Conservation (phyloP, 495 filamentous ascomycete genomes). For the Halenospora varia region DNA sequence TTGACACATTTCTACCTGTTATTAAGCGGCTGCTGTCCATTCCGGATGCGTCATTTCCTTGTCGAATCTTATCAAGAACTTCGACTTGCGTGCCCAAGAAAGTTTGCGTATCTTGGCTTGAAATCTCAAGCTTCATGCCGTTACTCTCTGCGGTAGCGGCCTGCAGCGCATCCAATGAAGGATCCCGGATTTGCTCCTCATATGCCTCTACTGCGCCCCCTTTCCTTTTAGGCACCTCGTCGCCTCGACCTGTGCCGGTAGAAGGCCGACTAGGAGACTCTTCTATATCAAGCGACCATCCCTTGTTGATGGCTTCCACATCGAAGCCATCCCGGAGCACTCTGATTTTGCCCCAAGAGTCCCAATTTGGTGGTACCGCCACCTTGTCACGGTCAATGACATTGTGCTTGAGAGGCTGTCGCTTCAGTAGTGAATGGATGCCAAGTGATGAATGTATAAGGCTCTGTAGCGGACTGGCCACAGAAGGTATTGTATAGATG, state of each 20-base stretch:
- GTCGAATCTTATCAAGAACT: conserved; percentile 62
- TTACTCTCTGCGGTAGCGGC: conserved; percentile 42
- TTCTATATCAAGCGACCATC: conserved; percentile 80
- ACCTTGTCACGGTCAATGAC: conserved; percentile 96
- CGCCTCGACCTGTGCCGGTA: conserved; percentile 10
- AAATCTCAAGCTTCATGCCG: conserved; percentile 59
- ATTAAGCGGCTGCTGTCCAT: conserved; percentile 28
- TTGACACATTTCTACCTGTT: conserved; percentile 8
- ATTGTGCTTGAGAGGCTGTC: conserved; percentile 84
- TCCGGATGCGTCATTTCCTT: conserved; percentile 31
- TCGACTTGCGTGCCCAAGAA: conserved; percentile 75
- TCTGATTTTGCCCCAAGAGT: conserved; percentile 96
- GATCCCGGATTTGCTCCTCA: conserved; percentile 74
- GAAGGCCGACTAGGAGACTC: conserved; percentile 31
- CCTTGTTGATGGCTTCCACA: conserved; percentile 77
- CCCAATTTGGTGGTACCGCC: conserved; percentile 92
- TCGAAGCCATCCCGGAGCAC: conserved; percentile 93
- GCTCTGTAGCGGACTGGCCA: conserved; percentile 71
- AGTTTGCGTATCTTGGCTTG: conserved; percentile 69
- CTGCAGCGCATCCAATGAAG: conserved; percentile 56
- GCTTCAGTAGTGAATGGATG: conserved; percentile 83
- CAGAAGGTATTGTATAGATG: conserved; percentile 83
- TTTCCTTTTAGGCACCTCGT: conserved; percentile 25
- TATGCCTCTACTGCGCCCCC: conserved; percentile 66
- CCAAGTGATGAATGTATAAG: conserved; percentile 84